Percentiles rank a stretch among this genome's conserved stretches.
phyloP scores from a whole-genome alignment of 306 rosid species.

The Pterocarpus macrocarpus region DNA sequence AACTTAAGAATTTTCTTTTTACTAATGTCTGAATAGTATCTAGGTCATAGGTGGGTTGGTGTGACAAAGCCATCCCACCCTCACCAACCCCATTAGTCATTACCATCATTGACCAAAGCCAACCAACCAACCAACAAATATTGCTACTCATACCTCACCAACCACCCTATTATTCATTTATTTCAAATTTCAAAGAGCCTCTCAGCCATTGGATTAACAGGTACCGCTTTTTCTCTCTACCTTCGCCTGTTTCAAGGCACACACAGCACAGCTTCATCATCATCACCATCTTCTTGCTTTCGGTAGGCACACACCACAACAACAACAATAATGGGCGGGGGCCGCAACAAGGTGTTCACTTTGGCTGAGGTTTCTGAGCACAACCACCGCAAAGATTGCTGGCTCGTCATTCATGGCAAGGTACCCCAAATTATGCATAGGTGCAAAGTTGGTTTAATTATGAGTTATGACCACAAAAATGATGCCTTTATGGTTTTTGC shows the following conservation, averaged over 20 bases:
- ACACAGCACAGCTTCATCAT: not conserved
- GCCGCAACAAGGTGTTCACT: constrained; percentile 60
- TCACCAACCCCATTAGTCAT: constrained; percentile 37
- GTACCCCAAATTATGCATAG: constrained; percentile 43
- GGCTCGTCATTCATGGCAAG: constrained; percentile 86
- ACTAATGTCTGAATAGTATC: too few relatives aligned
- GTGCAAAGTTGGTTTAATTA: not conserved
- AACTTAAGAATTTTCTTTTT: too few relatives aligned
- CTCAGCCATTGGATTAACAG: not conserved
- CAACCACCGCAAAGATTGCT: constrained; percentile 72
- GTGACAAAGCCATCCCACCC: constrained; percentile 1
- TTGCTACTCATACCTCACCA: constrained; percentile 42
- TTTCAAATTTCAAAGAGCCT: constrained; percentile 43
- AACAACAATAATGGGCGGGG: constrained; percentile 63
- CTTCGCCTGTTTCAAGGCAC: not conserved
- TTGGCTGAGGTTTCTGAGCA: constrained; percentile 74
- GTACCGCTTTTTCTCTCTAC: not conserved
- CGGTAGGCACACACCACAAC: not conserved
- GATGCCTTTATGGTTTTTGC: constrained; percentile 6
- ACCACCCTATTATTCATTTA: not conserved
- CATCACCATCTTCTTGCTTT: not conserved
- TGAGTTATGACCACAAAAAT: not conserved
- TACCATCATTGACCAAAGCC: not conserved
- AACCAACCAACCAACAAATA: not conserved
- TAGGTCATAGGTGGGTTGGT: not conserved